A percentile compares a stretch with the other conserved stretches of the same genome.
Conservation (phyloP, 2,329 filamentous ascomycete genomes). For the Tolypocladium amazonense region DNA sequence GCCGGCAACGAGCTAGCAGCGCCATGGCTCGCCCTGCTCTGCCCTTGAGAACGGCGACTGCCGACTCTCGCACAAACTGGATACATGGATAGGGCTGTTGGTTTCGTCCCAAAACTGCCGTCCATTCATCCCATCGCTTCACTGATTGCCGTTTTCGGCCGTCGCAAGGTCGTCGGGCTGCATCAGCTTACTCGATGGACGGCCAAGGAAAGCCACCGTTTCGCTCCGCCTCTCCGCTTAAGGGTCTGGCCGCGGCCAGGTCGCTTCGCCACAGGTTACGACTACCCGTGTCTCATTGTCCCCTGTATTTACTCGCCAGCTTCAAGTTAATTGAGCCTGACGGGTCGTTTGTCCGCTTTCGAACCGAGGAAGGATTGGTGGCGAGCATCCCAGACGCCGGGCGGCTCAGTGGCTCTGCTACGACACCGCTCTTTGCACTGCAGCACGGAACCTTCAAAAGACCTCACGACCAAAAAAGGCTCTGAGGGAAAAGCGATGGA, state of each 20-base stretch:
- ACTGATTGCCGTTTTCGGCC: background rate
- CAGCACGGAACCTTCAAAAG: background rate
- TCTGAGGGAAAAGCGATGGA: background rate
- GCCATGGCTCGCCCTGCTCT: background rate
- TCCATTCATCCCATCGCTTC: background rate
- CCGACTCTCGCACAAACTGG: background rate
- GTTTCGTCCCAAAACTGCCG: background rate
- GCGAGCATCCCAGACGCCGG: background rate
- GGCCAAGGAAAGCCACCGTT: background rate
- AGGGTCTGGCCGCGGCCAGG: background rate
- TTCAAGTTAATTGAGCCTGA: background rate
- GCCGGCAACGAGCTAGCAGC: background rate
- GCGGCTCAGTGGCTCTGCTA: background rate
- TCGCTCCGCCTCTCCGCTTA: background rate
- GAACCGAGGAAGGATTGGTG: background rate
- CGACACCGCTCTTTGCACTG: background rate
- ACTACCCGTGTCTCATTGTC: background rate
- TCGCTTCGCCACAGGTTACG: background rate
- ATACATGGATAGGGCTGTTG: background rate
- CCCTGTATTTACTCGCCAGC: background rate
- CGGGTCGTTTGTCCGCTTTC: background rate
- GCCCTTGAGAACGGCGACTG: background rate
- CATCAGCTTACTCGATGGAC: background rate
- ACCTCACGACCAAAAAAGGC: background rate
- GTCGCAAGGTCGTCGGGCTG: background rate